Conservation (phyloP, 208 protist species). For the Novymonas esmeraldas region DNA sequence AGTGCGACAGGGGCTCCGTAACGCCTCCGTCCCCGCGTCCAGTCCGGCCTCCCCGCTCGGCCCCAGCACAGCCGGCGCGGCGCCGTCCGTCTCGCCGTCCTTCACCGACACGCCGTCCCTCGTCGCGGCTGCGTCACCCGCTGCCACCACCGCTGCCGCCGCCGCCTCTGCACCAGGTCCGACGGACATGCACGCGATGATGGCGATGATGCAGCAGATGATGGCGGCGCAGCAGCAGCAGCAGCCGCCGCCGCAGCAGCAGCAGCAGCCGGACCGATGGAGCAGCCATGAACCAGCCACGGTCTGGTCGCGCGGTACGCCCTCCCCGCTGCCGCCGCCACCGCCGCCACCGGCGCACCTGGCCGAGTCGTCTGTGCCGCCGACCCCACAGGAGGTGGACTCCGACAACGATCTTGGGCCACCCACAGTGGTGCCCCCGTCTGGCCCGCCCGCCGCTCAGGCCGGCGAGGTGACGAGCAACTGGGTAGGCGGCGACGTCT, state of each 20-base stretch:
- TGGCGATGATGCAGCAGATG: slow-evolving; percentile 58
- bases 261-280: background rate
- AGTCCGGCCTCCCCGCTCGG: background rate
- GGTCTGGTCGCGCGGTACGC: background rate
- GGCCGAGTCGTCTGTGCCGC: slow-evolving; percentile 18
- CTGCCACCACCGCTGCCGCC: background rate
- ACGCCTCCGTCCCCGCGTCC: background rate
- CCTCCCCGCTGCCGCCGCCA: background rate
- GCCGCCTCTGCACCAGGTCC: background rate
- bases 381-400: slow-evolving; percentile 18
- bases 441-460: background rate
- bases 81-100: background rate
- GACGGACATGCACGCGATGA: slow-evolving; percentile 45
- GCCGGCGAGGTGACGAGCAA: background rate
- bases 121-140: background rate
- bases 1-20: background rate
- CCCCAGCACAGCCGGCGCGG: background rate
- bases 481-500: slow-evolving; percentile 6
- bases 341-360: background rate
- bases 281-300: background rate
- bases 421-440: slow-evolving; percentile 13
- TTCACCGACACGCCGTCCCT: background rate
- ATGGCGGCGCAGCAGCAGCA: background rate
- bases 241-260: background rate
- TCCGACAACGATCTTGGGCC: slow-evolving; percentile 12